Percentiles rank a stretch among this genome's conserved stretches.
phyloP scores from a whole-genome alignment of 2,329 filamentous ascomycete species.

The Colletotrichum paranaense region DNA sequence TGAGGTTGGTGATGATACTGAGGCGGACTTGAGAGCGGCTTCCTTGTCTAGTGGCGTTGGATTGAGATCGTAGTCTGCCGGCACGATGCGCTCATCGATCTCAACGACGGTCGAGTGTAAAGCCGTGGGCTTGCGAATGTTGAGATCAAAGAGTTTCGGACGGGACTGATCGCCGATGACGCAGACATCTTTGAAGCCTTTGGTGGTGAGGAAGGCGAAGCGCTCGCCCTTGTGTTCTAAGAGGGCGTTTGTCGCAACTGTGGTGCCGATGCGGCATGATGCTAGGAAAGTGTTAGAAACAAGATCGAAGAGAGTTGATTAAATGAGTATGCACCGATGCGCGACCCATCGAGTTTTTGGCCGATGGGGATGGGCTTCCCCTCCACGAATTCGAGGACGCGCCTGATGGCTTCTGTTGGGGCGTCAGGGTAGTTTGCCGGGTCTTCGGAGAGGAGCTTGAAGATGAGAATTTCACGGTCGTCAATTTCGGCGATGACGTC shows the following conservation, averaged over 20 bases:
- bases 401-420: conserved; percentile 76
- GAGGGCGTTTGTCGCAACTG: conserved; percentile 81
- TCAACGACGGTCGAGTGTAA: conserved; percentile 77
- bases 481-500: conserved; percentile 75
- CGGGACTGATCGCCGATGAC: conserved; percentile 79
- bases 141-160: conserved; percentile 78
- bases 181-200: conserved; percentile 77
- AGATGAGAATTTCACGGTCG: conserved; percentile 75
- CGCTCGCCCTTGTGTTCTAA: conserved; percentile 78
- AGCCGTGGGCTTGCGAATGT: conserved; percentile 73
- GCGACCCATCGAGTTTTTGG: conserved; percentile 46
- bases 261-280: conserved; percentile 81
- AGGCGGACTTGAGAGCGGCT: conserved; percentile 36
- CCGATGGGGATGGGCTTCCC: conserved; percentile 63
- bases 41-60: conserved; percentile 63
- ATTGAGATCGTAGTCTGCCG: conserved; percentile 78
- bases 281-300: conserved; percentile 55
- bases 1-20: background rate
- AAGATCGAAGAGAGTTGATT: background rate
- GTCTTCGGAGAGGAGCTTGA: conserved; percentile 81
- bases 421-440: conserved; percentile 78
- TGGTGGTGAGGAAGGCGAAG: conserved; percentile 77
- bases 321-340: conserved; percentile 41
- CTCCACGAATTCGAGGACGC: conserved; percentile 71
- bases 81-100: conserved; percentile 77